phyloP scores from a whole-genome alignment of 106 monocot genomes.

The Dioscorea dumetorum region DNA sequence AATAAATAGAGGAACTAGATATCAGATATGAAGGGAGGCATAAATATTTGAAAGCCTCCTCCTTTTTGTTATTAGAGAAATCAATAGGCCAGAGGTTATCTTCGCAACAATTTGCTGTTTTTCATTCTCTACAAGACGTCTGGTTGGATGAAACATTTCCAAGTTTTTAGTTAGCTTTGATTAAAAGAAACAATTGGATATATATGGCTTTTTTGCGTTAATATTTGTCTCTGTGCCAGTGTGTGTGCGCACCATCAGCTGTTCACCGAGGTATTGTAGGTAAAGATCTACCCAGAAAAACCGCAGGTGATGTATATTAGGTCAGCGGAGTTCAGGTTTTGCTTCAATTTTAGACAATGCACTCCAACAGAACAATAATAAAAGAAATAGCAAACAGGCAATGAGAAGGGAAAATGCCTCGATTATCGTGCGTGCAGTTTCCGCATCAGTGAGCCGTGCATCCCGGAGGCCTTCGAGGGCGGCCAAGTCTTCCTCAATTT shows the following conservation, averaged over 20 bases:
- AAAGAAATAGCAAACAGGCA: background rate
- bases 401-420: constrained; percentile 21
- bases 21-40: background rate
- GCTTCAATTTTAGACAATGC: background rate
- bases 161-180: too few species aligned
- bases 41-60: background rate
- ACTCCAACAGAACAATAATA: background rate
- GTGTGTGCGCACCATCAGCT: background rate
- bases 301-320: background rate
- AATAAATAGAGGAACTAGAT: background rate
- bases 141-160: too few species aligned
- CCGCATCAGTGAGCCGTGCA: constrained; percentile 38
- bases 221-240: background rate
- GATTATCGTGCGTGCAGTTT: constrained; percentile 43
- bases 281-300: background rate
- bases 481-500: constrained; percentile 16
- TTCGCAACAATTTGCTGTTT: too few species aligned
- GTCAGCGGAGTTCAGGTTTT: background rate
- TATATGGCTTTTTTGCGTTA: background rate
- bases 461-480: constrained; percentile 1
- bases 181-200: too few species aligned
- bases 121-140: too few species aligned
- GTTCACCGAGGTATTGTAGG: too few species aligned
- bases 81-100: too few species aligned
- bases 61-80: background rate